Base-by-base conservation (phyloP, 1,284 basidiomycete genomes). In the Tilletia caries region DNA sequence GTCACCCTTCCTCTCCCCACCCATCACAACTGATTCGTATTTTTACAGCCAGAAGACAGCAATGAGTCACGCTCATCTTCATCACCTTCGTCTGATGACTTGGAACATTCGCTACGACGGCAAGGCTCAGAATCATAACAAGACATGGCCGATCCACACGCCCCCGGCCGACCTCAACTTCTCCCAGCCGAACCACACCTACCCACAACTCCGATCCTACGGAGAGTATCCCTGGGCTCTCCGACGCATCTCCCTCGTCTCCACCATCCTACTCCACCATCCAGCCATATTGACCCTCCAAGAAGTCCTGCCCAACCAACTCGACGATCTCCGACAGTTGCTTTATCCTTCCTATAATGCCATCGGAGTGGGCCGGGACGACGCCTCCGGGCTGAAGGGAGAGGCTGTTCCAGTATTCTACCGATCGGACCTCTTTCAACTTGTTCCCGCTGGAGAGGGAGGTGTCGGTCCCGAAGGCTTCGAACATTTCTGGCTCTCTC, bases 391-490 rank as follows among this genome's bases (percentile, higher is more conserved):
- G 6, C 13, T 29, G 1, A 69, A 58, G 3, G 77, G 77, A 15
- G 77, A 78, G 58, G 75, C 77, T 1, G 77, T 77, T 0, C 77
- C 77, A 0, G 68, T 78, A 27, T 78, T 76, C 50, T 78, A 72
- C 71, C 34, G 71, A 2, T 33, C 67, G 2, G 75, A 76, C 18
- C 68, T 67, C 12, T 75, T 78, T 29, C 65, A 73, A 8, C 58
- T 18, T 2, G 74, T 75, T 12, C 32, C 41, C 3, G 37, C 64
- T 2, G 25, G 60, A 1, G 37, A 74, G n/a, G 77, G 77, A 10
- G 77, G 77, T 4, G 54, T 73, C 4, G 77, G 77, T 0, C n/a
- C 41, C 29, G 60, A 67, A 1, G 77, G 77, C 13, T 73, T 76
- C 2, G 71, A 74, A 66, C 77, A 78, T 43, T 78, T 78, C 58